These are phyloP conservation scores for Brachypodium distachyon DNA, from an alignment of 202 grass and related monocot genomes.

Conservation along the genomic window DNA sequence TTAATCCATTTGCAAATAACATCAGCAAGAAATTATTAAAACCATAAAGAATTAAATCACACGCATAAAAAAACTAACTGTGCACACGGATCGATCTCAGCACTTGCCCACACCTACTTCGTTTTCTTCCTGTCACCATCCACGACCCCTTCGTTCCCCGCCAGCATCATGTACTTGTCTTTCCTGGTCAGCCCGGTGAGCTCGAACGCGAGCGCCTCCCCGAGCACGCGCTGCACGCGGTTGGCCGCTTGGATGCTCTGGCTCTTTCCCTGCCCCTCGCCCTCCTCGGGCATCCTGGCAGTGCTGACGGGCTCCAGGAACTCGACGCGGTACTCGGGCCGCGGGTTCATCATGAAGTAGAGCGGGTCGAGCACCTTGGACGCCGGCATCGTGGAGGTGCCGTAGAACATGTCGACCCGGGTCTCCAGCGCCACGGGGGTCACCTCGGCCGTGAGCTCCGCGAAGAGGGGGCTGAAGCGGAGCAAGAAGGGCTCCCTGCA, in stretches of 20 bases:
- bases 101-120: neutral
- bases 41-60: conserved; percentile 23
- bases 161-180: conserved; percentile 71
- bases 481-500: conserved; percentile 53
- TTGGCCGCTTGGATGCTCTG: conserved; percentile 46
- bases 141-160: conserved; percentile 48
- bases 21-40: neutral
- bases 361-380: conserved; percentile 65
- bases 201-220: conserved; percentile 47
- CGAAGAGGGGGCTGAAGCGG: conserved; percentile 68
- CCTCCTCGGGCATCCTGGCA: neutral
- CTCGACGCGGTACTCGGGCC: conserved; percentile 43
- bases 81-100: neutral
- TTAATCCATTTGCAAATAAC: neutral
- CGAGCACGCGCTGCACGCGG: conserved; percentile 43
- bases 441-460: conserved; percentile 40
- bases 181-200: conserved; percentile 39
- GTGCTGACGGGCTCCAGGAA: conserved; percentile 39
- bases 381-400: conserved; percentile 39
- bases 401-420: conserved; percentile 48
- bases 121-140: neutral
- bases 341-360: conserved; percentile 63
- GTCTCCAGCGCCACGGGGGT: conserved; percentile 55
- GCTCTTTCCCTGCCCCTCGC: neutral
- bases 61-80: neutral